Percentiles rank a stretch among this genome's conserved stretches.
phyloP scores from a whole-genome alignment of 2,329 filamentous ascomycete species.

The Penicillium sp. region DNA sequence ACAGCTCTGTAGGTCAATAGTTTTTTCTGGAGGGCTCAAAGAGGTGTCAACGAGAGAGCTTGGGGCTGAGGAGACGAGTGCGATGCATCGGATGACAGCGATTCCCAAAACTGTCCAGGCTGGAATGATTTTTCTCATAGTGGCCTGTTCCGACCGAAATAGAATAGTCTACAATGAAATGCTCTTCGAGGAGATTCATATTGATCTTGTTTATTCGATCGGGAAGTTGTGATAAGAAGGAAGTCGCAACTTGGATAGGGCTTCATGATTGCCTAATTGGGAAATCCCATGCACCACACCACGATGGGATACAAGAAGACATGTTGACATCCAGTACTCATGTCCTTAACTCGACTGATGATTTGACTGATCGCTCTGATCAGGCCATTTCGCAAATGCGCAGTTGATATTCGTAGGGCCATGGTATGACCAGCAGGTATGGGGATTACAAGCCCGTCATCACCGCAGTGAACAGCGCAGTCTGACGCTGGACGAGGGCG shows the following conservation, averaged over 20 bases:
- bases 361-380: too few species aligned
- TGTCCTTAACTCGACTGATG: too few species aligned
- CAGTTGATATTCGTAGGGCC: too few species aligned
- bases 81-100: conserved; percentile 4
- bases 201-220: background rate
- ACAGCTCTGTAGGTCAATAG: conserved; percentile 30
- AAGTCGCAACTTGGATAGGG: conserved; percentile 12
- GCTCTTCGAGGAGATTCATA: background rate
- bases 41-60: background rate
- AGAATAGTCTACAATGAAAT: too few species aligned
- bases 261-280: conserved; percentile 11
- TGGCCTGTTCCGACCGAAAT: conserved; percentile 1
- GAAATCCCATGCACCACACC: background rate
- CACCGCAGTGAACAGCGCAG: too few species aligned
- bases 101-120: conserved; percentile 3
- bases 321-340: too few species aligned
- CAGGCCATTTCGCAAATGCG: too few species aligned
- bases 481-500: too few species aligned
- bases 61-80: conserved; percentile 3
- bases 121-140: conserved; percentile 8
- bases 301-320: background rate
- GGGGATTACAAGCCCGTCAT: too few species aligned
- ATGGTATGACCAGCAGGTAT: too few species aligned
- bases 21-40: background rate
- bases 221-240: background rate